phyloP scores from a whole-genome alignment of 2,329 filamentous ascomycete genomes.

The Neoascochyta sp. region DNA sequence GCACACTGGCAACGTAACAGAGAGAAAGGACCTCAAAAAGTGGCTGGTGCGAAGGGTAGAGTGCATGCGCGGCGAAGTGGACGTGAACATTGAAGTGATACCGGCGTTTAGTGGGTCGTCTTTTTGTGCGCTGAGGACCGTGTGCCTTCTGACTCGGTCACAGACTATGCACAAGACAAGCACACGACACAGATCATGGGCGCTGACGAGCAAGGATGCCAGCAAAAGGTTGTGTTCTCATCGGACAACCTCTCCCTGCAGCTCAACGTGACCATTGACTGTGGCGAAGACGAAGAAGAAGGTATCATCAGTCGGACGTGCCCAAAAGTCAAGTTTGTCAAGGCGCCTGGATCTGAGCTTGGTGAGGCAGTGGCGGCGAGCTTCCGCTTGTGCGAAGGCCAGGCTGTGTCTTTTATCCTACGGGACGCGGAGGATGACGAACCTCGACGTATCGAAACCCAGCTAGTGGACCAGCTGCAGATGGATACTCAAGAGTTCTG shows the following conservation, averaged over 20 bases:
- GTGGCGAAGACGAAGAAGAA: conserved; percentile 50
- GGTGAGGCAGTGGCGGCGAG: conserved; percentile 62
- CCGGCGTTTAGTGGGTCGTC: conserved; percentile 46
- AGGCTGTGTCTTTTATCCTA: conserved; percentile 66
- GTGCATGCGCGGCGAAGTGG: conserved; percentile 65
- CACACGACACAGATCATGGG: conserved; percentile 58
- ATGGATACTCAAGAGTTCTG: conserved; percentile 68
- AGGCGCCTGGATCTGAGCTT: conserved; percentile 52
- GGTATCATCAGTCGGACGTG: too few relatives aligned
- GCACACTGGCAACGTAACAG: conserved; percentile 24
- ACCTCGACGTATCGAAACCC: conserved; percentile 56
- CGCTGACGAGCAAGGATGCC: conserved; percentile 14
- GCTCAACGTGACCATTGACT: conserved; percentile 64
- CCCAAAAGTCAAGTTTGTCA: conserved; percentile 55
- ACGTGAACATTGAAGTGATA: conserved; percentile 66
- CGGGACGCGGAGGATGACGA: conserved; percentile 56
- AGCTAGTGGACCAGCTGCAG: conserved; percentile 60
- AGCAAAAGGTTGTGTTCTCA: conserved; percentile 55
- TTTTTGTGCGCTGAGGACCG: too few relatives aligned
- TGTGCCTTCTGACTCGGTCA: conserved; percentile 5
- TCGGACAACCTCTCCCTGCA: conserved; percentile 59
- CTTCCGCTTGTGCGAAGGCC: conserved; percentile 61
- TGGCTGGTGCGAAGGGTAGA: conserved; percentile 70
- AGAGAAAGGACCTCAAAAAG: conserved; percentile 53
- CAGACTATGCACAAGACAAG: conserved; percentile 60